Percentiles rank a stretch among this genome's conserved stretches.
phyloP scores from a whole-genome alignment of 2,329 filamentous ascomycete genomes.

The Pestalotiopsis sp. region DNA sequence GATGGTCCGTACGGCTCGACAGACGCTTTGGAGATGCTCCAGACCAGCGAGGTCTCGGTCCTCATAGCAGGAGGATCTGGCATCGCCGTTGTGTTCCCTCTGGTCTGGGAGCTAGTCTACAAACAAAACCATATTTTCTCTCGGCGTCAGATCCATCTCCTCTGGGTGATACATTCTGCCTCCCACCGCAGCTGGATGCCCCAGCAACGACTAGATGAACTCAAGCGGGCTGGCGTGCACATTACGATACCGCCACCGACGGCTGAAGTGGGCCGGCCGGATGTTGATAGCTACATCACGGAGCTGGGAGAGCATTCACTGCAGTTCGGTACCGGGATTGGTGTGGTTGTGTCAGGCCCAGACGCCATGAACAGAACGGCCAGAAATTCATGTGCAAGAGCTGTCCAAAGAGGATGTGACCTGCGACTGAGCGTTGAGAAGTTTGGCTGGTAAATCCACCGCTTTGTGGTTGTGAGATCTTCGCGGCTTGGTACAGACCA shows the following conservation, averaged over 20 bases:
- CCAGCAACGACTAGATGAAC: conserved; percentile 47
- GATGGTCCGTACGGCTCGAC: conserved; percentile 68
- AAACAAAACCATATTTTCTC: conserved; percentile 15
- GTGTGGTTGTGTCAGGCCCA: conserved; percentile 64
- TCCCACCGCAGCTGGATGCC: conserved; percentile 59
- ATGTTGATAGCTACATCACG: conserved; percentile 47
- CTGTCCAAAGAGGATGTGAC: conserved; percentile 49
- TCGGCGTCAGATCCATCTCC: conserved; percentile 47
- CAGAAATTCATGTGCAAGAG: conserved; percentile 58
- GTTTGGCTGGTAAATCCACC: conserved; percentile 61
- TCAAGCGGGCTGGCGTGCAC: conserved; percentile 51
- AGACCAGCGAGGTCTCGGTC: conserved; percentile 49
- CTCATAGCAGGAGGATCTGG: conserved; percentile 67
- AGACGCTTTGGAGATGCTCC: conserved; percentile 56
- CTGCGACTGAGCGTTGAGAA: conserved; percentile 65
- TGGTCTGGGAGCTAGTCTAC: conserved; percentile 54
- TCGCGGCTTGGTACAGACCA: too few species aligned
- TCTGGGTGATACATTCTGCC: conserved; percentile 62
- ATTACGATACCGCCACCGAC: conserved; percentile 59
- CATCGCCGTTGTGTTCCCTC: conserved; percentile 65
- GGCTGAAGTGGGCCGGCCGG: conserved; percentile 52
- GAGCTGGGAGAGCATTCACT: conserved; percentile 34
- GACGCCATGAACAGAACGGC: conserved; percentile 63
- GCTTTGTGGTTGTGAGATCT: too few species aligned
- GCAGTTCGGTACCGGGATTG: conserved; percentile 36